Evolutionary conservation across 129 eudicot species (phyloP).

Genomic region (Sambucus nigra): DNA sequence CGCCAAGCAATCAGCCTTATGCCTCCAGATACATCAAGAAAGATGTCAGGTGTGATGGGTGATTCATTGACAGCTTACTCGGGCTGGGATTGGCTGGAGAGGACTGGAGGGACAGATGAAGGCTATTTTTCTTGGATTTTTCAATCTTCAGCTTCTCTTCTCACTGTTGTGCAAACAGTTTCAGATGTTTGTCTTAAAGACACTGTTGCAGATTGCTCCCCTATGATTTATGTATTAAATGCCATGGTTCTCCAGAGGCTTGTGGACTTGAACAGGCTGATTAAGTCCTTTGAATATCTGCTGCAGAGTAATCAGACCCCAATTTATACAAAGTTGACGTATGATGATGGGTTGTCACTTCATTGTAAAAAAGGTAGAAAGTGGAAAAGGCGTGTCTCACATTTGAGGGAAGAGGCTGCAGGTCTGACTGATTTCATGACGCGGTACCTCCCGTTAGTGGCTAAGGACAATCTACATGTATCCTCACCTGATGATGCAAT

Average conservation of each 20-base stretch:
- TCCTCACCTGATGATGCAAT: conserved; percentile 11
- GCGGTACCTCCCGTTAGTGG: conserved; percentile 32
- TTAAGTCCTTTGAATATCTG: conserved; percentile 46
- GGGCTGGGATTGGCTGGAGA: conserved; percentile 61
- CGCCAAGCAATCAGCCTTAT: conserved; percentile 59
- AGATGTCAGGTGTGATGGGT: conserved; percentile 49
- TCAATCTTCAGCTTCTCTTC: conserved; percentile 59
- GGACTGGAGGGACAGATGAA: conserved; percentile 29
- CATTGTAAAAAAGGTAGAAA: conserved; percentile 26
- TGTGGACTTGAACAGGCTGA: conserved; percentile 59
- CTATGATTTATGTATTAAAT: conserved; percentile 51
- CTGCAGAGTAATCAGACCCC: conserved; percentile 29
- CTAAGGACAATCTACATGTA: conserved; percentile 11
- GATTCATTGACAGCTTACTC: conserved; percentile 47
- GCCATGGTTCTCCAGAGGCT: conserved; percentile 74
- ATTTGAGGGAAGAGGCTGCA: conserved; percentile 56
- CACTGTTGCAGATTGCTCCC: conserved; percentile 24
- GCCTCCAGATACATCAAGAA: conserved; percentile 56
- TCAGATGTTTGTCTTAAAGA: conserved; percentile 31
- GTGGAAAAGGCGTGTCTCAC: conserved; percentile 26
- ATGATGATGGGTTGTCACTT: conserved; percentile 17
- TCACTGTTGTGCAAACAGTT: conserved; percentile 28
- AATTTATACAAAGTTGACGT: conserved; percentile 4
- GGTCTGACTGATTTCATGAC: conserved; percentile 41
- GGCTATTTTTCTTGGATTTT: conserved; percentile 73